These are phyloP conservation scores for Trichoderma endophyticum DNA, from an alignment of 2,329 filamentous ascomycete genomes.

Conservation along the genomic window DNA sequence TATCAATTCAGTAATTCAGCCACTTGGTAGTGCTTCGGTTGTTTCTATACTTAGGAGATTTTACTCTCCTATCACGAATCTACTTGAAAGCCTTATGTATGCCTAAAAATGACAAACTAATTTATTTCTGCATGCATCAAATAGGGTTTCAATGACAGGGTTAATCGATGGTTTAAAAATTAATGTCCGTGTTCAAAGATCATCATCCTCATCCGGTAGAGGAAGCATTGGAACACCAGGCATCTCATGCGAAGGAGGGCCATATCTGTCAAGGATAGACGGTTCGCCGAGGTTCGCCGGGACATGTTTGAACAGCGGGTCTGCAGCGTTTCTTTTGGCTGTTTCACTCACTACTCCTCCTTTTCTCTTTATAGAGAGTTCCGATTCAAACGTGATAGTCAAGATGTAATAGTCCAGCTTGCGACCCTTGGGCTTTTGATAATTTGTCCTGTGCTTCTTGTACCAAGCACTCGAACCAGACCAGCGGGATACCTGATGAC, in stretches of 20 bases:
- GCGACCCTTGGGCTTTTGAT: background rate
- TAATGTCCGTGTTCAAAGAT: background rate
- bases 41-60: too few species aligned
- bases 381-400: constrained; percentile 35
- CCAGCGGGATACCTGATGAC: constrained; percentile 38
- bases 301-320: background rate
- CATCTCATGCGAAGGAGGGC: background rate
- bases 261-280: background rate
- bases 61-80: too few species aligned
- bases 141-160: background rate
- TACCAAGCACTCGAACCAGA: constrained; percentile 36
- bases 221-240: background rate
- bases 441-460: background rate
- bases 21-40: too few species aligned
- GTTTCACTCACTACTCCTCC: constrained; percentile 21
- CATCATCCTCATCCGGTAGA: background rate
- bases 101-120: too few species aligned
- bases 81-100: too few species aligned
- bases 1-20: too few species aligned
- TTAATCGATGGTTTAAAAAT: too few species aligned
- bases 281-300: background rate
- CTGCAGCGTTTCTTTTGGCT: background rate
- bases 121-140: too few species aligned
- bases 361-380: constrained; percentile 22
- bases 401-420: constrained; percentile 44